These are phyloP conservation scores for Phalaenopsis equestris DNA, from an alignment of 106 monocot genomes.

Conservation along the genomic window DNA sequence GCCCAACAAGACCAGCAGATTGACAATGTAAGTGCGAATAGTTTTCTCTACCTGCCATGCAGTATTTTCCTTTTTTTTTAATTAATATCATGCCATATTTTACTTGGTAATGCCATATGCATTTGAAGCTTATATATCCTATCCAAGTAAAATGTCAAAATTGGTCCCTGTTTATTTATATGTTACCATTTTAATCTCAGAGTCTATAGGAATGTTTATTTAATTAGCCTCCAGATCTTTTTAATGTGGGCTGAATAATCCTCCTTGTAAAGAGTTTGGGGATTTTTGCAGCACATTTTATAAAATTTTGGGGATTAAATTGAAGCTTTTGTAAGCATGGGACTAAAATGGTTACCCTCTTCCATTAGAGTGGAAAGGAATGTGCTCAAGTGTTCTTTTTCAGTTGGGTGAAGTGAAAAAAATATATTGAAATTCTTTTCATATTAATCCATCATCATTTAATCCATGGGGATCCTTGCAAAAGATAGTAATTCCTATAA, in stretches of 20 bases:
- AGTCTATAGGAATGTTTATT: too few relatives aligned
- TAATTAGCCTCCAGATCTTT: too few relatives aligned
- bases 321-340: too few relatives aligned
- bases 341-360: too few relatives aligned
- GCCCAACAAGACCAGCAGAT: slow-evolving; percentile 99
- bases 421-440: background rate
- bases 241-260: too few relatives aligned
- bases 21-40: slow-evolving; percentile 65
- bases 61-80: background rate
- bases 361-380: background rate
- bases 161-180: too few relatives aligned
- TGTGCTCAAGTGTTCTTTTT: background rate
- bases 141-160: too few relatives aligned
- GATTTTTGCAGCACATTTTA: too few relatives aligned
- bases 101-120: background rate
- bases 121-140: too few relatives aligned
- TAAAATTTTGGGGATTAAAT: too few relatives aligned
- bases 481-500: background rate
- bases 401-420: background rate
- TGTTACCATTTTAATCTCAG: too few relatives aligned
- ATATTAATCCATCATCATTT: background rate
- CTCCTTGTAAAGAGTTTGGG: too few relatives aligned
- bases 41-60: background rate
- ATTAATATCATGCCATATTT: background rate
- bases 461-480: background rate